These are phyloP conservation scores for Basidioascus undulatus DNA, from an alignment of 768 basidiomycete genomes.

Conservation along the genomic window DNA sequence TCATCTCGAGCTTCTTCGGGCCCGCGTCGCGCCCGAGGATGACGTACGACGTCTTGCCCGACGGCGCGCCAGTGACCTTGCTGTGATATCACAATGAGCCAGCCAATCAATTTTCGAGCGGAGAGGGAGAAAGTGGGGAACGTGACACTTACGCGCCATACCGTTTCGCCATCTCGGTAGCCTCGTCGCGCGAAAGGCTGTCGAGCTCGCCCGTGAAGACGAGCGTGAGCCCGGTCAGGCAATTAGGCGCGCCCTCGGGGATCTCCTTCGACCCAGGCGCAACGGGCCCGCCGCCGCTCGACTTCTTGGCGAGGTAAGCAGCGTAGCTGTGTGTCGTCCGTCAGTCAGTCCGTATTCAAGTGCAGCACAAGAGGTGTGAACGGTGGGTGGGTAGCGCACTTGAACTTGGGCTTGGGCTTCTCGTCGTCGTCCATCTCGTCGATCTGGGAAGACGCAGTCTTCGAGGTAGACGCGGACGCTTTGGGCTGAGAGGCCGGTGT, in stretches of 20 bases:
- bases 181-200: slow-evolving; percentile 69
- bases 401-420: slow-evolving; percentile 20
- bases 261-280: slow-evolving; percentile 36
- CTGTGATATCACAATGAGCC: too few relatives aligned
- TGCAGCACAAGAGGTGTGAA: background rate
- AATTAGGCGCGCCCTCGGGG: slow-evolving; percentile 45
- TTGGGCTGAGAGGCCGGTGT: slow-evolving; percentile 9
- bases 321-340: slow-evolving; percentile 27
- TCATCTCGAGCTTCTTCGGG: slow-evolving; percentile 59
- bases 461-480: slow-evolving; percentile 5
- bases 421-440: slow-evolving; percentile 9
- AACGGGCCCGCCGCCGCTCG: slow-evolving; percentile 9
- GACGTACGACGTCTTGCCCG: slow-evolving; percentile 70
- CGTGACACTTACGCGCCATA: slow-evolving; percentile 60
- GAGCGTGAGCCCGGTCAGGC: slow-evolving; percentile 62
- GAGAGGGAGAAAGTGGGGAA: too few relatives aligned
- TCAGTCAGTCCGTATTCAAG: background rate
- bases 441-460: slow-evolving; percentile 4
- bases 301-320: slow-evolving; percentile 9
- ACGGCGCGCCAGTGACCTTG: slow-evolving; percentile 65
- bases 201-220: slow-evolving; percentile 82
- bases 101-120: background rate
- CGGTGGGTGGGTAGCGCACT: slow-evolving; percentile 16
- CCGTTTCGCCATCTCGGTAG: slow-evolving; percentile 66
- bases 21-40: slow-evolving; percentile 74